phyloP scores from a whole-genome alignment of 441 rosid species.

The Mallotus japonicus region DNA sequence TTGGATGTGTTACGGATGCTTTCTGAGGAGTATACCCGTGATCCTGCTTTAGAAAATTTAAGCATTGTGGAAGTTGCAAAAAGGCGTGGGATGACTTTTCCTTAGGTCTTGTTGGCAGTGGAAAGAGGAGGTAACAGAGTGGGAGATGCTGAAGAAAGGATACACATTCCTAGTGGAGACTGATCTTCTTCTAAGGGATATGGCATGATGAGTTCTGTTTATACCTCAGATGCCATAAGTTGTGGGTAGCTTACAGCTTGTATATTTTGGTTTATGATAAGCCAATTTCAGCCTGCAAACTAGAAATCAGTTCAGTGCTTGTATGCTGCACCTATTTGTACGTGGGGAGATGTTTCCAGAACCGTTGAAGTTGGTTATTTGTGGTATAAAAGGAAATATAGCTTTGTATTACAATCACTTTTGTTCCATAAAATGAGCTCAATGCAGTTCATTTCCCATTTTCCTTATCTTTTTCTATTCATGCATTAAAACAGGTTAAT shows the following conservation, averaged over 20 bases:
- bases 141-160: background rate
- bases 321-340: background rate
- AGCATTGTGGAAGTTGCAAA: slow-evolving; percentile 40
- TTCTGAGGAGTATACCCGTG: slow-evolving; percentile 16
- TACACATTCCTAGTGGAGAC: background rate
- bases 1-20: slow-evolving; percentile 31
- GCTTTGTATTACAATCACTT: background rate
- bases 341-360: background rate
- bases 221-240: background rate
- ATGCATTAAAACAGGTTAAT: no score
- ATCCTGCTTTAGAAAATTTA: slow-evolving; percentile 22
- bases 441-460: background rate
- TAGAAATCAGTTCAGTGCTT: background rate
- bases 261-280: background rate
- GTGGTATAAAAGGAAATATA: background rate
- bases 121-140: background rate
- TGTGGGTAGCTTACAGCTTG: background rate
- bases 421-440: background rate
- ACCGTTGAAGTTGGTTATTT: slow-evolving; percentile 3
- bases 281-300: background rate
- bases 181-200: background rate
- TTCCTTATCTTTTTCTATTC: no score
- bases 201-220: slow-evolving; percentile 4
- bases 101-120: slow-evolving; percentile 11
- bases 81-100: slow-evolving; percentile 40